Conservation (phyloP, 495 filamentous ascomycete genomes). For the Tetracladium marchalianum region DNA sequence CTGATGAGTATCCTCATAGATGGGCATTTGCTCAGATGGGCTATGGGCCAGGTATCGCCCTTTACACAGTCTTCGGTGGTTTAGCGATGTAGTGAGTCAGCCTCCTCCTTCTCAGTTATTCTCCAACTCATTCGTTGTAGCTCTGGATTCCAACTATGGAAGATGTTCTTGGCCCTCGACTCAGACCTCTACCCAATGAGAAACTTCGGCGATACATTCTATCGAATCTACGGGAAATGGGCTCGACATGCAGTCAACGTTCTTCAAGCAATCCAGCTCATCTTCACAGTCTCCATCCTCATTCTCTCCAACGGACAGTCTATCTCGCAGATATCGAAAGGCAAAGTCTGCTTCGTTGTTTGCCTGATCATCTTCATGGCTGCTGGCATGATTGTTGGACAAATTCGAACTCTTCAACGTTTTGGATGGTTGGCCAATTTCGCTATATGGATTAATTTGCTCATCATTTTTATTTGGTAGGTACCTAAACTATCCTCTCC, state of each 20-base stretch:
- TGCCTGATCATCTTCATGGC: conserved; percentile 25
- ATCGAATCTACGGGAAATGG: conserved; percentile 40
- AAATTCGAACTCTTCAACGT: conserved; percentile 43
- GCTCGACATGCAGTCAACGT: conserved; percentile 46
- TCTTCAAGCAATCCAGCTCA: conserved; percentile 37
- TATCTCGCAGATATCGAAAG: conserved; percentile 40
- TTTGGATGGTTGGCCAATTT: conserved; percentile 49
- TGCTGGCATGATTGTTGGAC: conserved; percentile 27
- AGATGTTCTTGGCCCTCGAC: conserved; percentile 48
- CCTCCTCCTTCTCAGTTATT: neutral
- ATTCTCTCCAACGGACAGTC: conserved; percentile 45
- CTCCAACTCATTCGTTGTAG: neutral
- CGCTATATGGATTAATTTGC: conserved; percentile 46
- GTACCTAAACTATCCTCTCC: neutral
- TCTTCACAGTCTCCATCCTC: conserved; percentile 44
- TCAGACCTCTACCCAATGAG: conserved; percentile 43
- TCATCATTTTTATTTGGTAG: conserved; percentile 30
- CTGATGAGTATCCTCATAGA: conserved; percentile 4
- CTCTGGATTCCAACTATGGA: conserved; percentile 34
- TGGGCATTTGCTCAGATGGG: conserved; percentile 24
- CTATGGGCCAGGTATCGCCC: conserved; percentile 37
- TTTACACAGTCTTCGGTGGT: conserved; percentile 40
- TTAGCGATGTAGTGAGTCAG: conserved; percentile 24
- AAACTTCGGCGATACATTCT: conserved; percentile 52
- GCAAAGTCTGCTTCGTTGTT: conserved; percentile 40